phyloP scores from a whole-genome alignment of 495 filamentous ascomycete genomes.

The Daldinia vernicosa region DNA sequence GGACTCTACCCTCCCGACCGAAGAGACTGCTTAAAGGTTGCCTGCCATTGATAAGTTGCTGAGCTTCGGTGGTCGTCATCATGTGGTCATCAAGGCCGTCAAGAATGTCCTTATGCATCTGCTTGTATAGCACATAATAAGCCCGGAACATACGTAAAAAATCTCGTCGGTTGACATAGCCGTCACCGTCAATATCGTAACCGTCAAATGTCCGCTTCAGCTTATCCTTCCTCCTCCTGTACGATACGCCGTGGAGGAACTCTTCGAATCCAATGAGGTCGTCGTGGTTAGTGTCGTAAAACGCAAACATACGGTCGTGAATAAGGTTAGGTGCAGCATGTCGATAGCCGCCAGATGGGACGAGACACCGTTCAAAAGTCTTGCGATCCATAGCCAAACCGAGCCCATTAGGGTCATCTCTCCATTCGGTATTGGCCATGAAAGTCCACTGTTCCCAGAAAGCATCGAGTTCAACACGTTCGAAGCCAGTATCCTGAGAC shows the following conservation, averaged over 20 bases:
- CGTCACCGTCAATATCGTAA: constrained; percentile 91
- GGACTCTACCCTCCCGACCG: constrained; percentile 68
- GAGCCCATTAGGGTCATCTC: constrained; percentile 80
- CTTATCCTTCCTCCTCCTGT: constrained; percentile 79
- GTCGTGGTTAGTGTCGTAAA: constrained; percentile 91
- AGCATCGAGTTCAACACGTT: constrained; percentile 85
- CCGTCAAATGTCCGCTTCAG: constrained; percentile 81
- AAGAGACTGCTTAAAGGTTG: constrained; percentile 82
- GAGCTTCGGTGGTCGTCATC: constrained; percentile 73
- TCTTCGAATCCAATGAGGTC: constrained; percentile 94
- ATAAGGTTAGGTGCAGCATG: constrained; percentile 86
- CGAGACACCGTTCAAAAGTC: constrained; percentile 89
- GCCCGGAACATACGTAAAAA: constrained; percentile 92
- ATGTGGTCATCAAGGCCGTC: constrained; percentile 82
- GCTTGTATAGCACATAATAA: constrained; percentile 85
- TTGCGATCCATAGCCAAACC: constrained; percentile 86
- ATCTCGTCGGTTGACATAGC: constrained; percentile 85
- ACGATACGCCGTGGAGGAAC: constrained; percentile 84
- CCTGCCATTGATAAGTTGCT: constrained; percentile 75
- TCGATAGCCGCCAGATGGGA: constrained; percentile 79
- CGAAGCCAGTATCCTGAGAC: constrained; percentile 76
- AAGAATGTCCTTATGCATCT: constrained; percentile 85
- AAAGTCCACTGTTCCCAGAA: constrained; percentile 97
- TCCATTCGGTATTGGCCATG: constrained; percentile 84
- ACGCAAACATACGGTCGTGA: constrained; percentile 94